Evolutionary conservation across 371 early-diverging fungal species (phyloP), one percentile per base, ranked within the genome.

Genomic region (Saksenaea oblongispora): DNA sequence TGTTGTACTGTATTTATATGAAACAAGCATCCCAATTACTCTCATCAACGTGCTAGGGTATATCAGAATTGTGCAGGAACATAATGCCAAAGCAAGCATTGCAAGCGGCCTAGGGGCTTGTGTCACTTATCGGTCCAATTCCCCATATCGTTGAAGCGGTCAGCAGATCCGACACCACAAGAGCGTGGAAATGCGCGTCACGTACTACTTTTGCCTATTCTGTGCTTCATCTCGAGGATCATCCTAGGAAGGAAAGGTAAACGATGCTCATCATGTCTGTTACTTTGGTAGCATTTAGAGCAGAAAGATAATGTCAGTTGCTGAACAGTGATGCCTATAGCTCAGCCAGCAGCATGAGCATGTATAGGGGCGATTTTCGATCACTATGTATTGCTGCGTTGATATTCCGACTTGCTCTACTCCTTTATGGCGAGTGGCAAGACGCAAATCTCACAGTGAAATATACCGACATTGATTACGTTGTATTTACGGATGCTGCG

Each of bases 401-500:
- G 26, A 58, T 79, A 17, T 67, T 95, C 41, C 91, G 94, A 36
- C 61, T 78, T 8, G 66, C 80, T 34, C 76, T 96, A 58, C 83
- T 95, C 15, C 39, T 87, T 4, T 95, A 93, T 70, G 94, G 95
- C 24, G 86, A 88, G 62, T 91, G 87, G 84, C 95, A 95, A 71
- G 97, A 97, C 68, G 82, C 86, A 8, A 78, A 92, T 56, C 84
- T 92, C 55, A 86, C 88, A 18, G 93, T 96, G 28, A 95, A 95
- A 67, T 98, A 95, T 76, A 98, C 99, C 3, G 99, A 98, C 67
- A 90, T 98, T 62, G 99, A 98, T 78, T 98, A 98, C 78, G 72
- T 83, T 26, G 99, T 98, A 53, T 98, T 98, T 67, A 91, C 94
- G 14, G 98, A 98, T 75, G 98, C 97, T 0, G 93, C 97, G 8